phyloP scores from a whole-genome alignment of 371 early-diverging fungal genomes.

The Chytridium lagenaria region DNA sequence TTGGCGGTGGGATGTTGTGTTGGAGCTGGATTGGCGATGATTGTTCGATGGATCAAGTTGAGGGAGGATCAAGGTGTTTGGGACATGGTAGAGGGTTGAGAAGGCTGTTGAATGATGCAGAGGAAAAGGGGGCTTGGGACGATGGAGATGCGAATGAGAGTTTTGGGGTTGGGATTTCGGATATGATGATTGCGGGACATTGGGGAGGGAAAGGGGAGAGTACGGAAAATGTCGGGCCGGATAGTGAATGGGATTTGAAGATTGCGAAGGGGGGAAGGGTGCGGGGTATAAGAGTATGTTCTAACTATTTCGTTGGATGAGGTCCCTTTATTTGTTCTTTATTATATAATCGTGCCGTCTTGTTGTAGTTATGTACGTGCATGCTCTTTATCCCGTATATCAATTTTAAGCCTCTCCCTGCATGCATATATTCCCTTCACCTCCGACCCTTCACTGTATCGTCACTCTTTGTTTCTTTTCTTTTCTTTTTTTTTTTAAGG shows the following conservation, averaged over 20 bases:
- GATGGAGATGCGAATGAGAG: conserved; percentile 10
- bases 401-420: too few relatives aligned
- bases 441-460: too few relatives aligned
- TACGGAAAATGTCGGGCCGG: conserved; percentile 1
- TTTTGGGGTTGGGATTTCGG: conserved; percentile 2
- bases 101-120: conserved; percentile 47
- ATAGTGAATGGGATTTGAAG: not conserved
- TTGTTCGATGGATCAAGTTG: conserved; percentile 33
- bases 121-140: conserved; percentile 51
- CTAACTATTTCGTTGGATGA: too few relatives aligned
- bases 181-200: not conserved
- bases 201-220: conserved; percentile 14
- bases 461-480: too few relatives aligned
- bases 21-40: conserved; percentile 26
- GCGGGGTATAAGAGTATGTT: not conserved
- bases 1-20: conserved; percentile 20
- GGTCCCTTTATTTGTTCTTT: too few relatives aligned
- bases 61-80: conserved; percentile 35
- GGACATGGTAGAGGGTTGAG: conserved; percentile 40
- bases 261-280: not conserved
- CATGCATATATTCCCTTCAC: too few relatives aligned
- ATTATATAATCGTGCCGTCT: too few relatives aligned
- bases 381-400: too few relatives aligned
- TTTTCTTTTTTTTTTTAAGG: too few relatives aligned
- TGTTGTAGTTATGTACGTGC: too few relatives aligned